Conservation (phyloP, 352 stramenopile genomes). For the Phytophthora cajani region DNA sequence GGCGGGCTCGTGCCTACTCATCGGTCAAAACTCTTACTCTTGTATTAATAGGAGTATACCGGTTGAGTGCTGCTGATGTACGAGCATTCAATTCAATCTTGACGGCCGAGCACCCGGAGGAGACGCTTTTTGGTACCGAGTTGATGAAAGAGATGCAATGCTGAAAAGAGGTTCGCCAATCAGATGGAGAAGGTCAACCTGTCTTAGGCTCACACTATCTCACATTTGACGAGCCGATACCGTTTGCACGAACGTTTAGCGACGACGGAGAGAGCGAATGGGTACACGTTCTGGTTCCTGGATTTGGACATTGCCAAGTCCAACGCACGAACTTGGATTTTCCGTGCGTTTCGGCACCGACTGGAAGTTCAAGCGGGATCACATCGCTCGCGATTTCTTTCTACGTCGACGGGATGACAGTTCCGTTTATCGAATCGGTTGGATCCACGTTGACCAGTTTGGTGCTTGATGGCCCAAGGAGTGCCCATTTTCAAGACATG, state of each 20-base stretch:
- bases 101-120: neutral
- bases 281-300: neutral
- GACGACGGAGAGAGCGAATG: neutral
- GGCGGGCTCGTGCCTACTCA: neutral
- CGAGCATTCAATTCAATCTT: neutral
- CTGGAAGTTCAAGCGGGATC: neutral
- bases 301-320: neutral
- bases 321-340: neutral
- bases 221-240: neutral
- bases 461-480: neutral
- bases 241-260: neutral
- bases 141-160: neutral
- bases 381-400: neutral
- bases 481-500: neutral
- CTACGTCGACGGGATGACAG: neutral
- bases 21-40: neutral
- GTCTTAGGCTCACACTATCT: neutral
- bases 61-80: neutral
- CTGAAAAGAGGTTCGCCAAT: neutral
- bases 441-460: neutral
- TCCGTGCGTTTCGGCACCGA: neutral
- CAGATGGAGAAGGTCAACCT: neutral
- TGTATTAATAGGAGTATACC: too few relatives aligned
- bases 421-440: neutral
- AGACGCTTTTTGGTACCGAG: neutral